A percentile compares a stretch with the other conserved stretches of the same genome.
Evolutionary conservation across 371 early-diverging fungal species (phyloP).

Genomic region (Capniomyces stellatus): DNA sequence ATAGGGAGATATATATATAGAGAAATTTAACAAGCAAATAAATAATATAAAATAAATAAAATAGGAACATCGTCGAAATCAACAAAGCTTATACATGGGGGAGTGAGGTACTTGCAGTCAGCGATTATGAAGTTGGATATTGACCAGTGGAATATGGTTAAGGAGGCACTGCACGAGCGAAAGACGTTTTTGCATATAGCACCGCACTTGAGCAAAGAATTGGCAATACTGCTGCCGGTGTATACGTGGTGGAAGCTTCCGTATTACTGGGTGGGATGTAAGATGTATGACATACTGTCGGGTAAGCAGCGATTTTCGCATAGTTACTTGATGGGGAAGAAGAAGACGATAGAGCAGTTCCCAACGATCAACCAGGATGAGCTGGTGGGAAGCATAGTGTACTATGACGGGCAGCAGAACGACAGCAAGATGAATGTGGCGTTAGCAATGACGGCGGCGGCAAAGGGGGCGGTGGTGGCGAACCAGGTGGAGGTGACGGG

Average conservation of each 20-base stretch:
- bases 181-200: slow-evolving; percentile 86
- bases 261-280: slow-evolving; percentile 94
- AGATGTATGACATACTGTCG: slow-evolving; percentile 90
- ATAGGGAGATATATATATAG: too few species aligned
- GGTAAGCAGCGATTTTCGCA: slow-evolving; percentile 73
- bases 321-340: slow-evolving; percentile 70
- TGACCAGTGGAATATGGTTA: slow-evolving; percentile 93
- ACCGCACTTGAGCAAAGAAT: slow-evolving; percentile 83
- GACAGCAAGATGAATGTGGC: slow-evolving; percentile 97
- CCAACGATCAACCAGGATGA: slow-evolving; percentile 85
- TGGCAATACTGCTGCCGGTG: slow-evolving; percentile 92
- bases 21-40: too few species aligned
- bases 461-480: slow-evolving; percentile 83
- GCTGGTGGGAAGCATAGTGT: slow-evolving; percentile 89
- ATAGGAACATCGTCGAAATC: slow-evolving; percentile 76
- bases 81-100: slow-evolving; percentile 98
- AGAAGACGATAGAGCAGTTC: slow-evolving; percentile 81
- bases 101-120: slow-evolving; percentile 98
- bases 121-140: slow-evolving; percentile 89
- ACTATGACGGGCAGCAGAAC: slow-evolving; percentile 97
- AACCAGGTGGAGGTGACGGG: slow-evolving; percentile 88
- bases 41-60: too few species aligned
- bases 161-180: slow-evolving; percentile 94
- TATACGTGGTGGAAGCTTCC: slow-evolving; percentile 93
- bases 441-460: slow-evolving; percentile 82